Base-by-base conservation (phyloP, 768 basidiomycete species). In the Polyporus arcularius region DNA sequence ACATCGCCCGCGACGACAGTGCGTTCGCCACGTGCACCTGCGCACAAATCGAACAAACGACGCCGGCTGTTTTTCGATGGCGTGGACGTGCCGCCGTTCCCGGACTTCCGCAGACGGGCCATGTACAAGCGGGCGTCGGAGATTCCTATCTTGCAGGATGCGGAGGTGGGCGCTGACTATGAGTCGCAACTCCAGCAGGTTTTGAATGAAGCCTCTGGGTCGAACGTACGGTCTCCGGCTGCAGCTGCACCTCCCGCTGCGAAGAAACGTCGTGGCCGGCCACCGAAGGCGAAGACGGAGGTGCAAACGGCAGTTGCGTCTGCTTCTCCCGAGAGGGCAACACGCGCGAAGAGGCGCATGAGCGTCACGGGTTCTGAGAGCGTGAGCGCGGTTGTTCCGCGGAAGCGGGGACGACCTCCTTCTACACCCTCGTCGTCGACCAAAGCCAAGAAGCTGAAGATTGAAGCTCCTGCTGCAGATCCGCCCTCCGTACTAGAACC, bases 331-430 rank as follows among this genome's bases (percentile, higher is more conserved):
- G 21, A 26, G 21, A 26, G 21, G 21, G 21, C 21, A 26, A 26
- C 21, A 26, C 21, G 21, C 21, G 21, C 21, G 21, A 26, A 26
- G 21, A 26, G 1, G 21, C 21, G 21, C 1, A 26, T 26, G 21
- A 26, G 21, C 21, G 21, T 26, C 2, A 26, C 21, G 21, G 21
- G 21, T 26, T 26, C 21, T 26, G 4, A 7, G 15, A 18, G 28
- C 4, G 28, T 46, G 8, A 11, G 32, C n/a, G 35, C 40, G 9
- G 18, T 38, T 1, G 31, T 55, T 2, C 39, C 58, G 0, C 47
- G 26, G 30, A 61, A 52, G 18, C 60, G 54, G 49, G 60, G 60
- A 8, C 60, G 60, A 2, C 54, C 54, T 3, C 41, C 21, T 16
- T 52, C 53, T 16, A 40, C 46, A 14, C 21, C 21, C 21, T 47